Evolutionary conservation across 495 filamentous ascomycete genomes (phyloP).

Genomic region (Aspergillus heteromorphus): DNA sequence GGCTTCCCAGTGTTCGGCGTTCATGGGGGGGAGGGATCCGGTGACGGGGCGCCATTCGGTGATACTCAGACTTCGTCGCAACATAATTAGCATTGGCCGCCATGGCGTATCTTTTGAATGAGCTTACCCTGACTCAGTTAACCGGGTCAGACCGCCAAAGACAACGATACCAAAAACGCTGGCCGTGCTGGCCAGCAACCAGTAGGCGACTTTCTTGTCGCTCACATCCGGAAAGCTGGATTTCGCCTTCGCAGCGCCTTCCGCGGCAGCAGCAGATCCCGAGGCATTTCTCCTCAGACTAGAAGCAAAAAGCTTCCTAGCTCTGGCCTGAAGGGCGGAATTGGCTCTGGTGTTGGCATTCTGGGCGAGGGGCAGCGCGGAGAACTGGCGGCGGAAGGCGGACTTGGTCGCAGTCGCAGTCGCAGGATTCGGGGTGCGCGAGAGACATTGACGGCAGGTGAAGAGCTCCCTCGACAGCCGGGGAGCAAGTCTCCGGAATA

Average conservation of each 20-base stretch:
- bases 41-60: slow-evolving; percentile 99
- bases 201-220: slow-evolving; percentile 76
- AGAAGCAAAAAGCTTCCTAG: slow-evolving; percentile 30
- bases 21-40: slow-evolving; percentile 81
- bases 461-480: slow-evolving; percentile 52
- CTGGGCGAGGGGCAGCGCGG: slow-evolving; percentile 22
- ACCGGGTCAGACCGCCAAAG: slow-evolving; percentile 84
- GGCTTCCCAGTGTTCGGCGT: slow-evolving; percentile 71
- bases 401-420: slow-evolving; percentile 29
- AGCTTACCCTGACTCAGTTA: slow-evolving; percentile 91
- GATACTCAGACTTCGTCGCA: slow-evolving; percentile 73
- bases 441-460: slow-evolving; percentile 59
- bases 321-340: slow-evolving; percentile 24
- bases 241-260: slow-evolving; percentile 25
- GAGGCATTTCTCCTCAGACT: slow-evolving; percentile 23
- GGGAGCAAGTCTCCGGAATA: slow-evolving; percentile 37
- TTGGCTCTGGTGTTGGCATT: slow-evolving; percentile 19
- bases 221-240: slow-evolving; percentile 66
- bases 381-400: slow-evolving; percentile 28
- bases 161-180: slow-evolving; percentile 96
- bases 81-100: slow-evolving; percentile 14
- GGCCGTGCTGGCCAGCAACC: slow-evolving; percentile 83
- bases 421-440: slow-evolving; percentile 26
- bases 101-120: background rate
- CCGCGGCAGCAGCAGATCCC: slow-evolving; percentile 16